Evolutionary conservation across 2,329 filamentous ascomycete species (phyloP).

Genomic region (Triangularia setosa): DNA sequence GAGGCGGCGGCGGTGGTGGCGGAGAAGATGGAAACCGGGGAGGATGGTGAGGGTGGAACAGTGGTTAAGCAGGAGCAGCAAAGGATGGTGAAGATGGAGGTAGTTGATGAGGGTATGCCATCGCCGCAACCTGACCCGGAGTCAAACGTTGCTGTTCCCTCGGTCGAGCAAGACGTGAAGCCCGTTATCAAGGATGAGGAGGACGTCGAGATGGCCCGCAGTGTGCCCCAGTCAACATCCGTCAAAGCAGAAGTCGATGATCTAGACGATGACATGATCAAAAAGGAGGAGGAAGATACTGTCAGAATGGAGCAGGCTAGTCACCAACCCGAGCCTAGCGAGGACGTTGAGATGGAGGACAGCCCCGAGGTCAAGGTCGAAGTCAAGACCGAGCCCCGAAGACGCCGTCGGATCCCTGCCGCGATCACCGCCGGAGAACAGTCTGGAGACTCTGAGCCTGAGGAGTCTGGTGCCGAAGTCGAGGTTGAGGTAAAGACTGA

Average conservation of each 20-base stretch:
- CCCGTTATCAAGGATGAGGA: conserved; percentile 4
- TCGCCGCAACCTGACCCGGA: neutral
- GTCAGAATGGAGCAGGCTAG: neutral
- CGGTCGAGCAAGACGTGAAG: neutral
- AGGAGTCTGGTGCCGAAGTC: neutral
- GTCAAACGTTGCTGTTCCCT: neutral
- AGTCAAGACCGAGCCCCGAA: neutral
- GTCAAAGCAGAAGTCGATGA: neutral
- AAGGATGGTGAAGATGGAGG: conserved; percentile 28
- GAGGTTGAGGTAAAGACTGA: neutral
- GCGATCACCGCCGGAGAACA: neutral
- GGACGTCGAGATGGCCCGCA: neutral
- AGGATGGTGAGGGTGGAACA: conserved; percentile 11
- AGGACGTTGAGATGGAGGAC: conserved; percentile 32
- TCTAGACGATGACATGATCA: neutral
- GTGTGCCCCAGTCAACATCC: neutral
- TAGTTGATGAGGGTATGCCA: conserved; percentile 9
- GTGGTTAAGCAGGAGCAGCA: conserved; percentile 4
- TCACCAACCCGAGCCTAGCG: neutral
- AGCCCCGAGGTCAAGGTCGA: neutral
- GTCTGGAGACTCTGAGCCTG: neutral
- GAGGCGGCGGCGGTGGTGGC: conserved; percentile 29
- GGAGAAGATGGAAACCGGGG: conserved; percentile 24
- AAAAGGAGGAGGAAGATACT: neutral
- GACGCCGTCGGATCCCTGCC: neutral